A percentile compares a stretch with the other conserved stretches of the same genome.
Conservation (phyloP, 1,284 basidiomycete species). For the Ceratobasidium sp. region DNA sequence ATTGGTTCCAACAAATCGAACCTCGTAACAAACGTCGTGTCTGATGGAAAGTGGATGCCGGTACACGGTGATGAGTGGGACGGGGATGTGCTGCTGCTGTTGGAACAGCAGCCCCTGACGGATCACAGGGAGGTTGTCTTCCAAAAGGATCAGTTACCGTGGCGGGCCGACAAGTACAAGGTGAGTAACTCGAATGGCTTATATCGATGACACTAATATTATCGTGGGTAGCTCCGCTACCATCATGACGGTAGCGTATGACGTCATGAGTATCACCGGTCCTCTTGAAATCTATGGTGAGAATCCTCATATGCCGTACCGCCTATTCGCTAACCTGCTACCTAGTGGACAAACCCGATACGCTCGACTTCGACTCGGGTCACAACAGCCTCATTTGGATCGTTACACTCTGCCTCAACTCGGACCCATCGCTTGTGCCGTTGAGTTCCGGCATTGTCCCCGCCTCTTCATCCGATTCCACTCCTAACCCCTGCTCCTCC, state of each 20-base stretch:
- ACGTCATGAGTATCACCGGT: conserved; percentile 87
- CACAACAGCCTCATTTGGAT: conserved; percentile 78
- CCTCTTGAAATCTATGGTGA: conserved; percentile 90
- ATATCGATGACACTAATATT: neutral
- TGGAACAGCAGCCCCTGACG: conserved; percentile 55
- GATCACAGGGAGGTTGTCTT: conserved; percentile 82
- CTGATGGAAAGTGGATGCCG: too few relatives aligned
- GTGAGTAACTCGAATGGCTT: conserved; percentile 59
- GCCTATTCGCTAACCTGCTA: conserved; percentile 52
- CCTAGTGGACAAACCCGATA: too few relatives aligned
- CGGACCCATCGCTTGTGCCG: conserved; percentile 85
- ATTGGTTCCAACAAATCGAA: too few relatives aligned
- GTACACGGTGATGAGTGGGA: too few relatives aligned
- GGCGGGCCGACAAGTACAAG: conserved; percentile 90
- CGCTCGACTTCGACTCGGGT: conserved; percentile 74
- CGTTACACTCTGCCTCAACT: conserved; percentile 88
- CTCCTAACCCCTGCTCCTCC: conserved; percentile 54
- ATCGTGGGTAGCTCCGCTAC: too few relatives aligned
- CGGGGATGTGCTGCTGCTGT: too few relatives aligned
- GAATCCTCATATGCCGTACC: conserved; percentile 53
- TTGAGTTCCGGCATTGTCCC: conserved; percentile 60
- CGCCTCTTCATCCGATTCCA: conserved; percentile 51
- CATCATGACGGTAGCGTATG: conserved; percentile 96
- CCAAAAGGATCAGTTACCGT: conserved; percentile 83
- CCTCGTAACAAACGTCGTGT: too few relatives aligned